phyloP scores from a whole-genome alignment of 2,329 filamentous ascomycete genomes.

The Escovopsis weberi region DNA sequence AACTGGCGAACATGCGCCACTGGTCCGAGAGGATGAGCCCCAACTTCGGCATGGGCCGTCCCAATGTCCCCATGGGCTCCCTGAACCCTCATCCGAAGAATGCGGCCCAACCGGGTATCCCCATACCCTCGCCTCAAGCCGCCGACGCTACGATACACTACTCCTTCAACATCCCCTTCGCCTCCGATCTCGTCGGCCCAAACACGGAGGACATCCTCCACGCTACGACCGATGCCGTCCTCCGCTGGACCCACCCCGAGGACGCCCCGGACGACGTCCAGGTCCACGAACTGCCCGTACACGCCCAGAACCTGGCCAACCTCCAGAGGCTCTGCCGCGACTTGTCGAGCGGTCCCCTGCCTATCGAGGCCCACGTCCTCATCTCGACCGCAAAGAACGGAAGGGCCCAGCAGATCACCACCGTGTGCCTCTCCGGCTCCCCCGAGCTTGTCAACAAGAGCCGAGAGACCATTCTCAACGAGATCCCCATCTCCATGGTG shows the following conservation, averaged over 20 bases:
- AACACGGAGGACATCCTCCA: slow-evolving; percentile 92
- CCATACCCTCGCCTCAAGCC: slow-evolving; percentile 52
- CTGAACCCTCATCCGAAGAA: slow-evolving; percentile 45
- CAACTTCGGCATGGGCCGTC: slow-evolving; percentile 50
- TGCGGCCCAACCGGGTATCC: slow-evolving; percentile 34
- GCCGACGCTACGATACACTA: slow-evolving; percentile 73
- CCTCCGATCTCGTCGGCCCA: slow-evolving; percentile 80
- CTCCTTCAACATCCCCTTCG: slow-evolving; percentile 94
- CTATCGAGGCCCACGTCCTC: slow-evolving; percentile 72
- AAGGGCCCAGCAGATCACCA: slow-evolving; percentile 58
- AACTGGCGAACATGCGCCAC: slow-evolving; percentile 57
- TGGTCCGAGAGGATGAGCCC: slow-evolving; percentile 57
- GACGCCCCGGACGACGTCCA: slow-evolving; percentile 73
- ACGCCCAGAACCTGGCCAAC: slow-evolving; percentile 70
- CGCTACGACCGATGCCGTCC: slow-evolving; percentile 72
- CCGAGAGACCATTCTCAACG: slow-evolving; percentile 76
- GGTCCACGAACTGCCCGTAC: slow-evolving; percentile 81
- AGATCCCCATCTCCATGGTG: slow-evolving; percentile 87
- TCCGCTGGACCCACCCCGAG: slow-evolving; percentile 87
- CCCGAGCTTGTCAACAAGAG: slow-evolving; percentile 81
- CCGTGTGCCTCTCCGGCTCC: slow-evolving; percentile 80
- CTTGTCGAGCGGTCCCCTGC: slow-evolving; percentile 54
- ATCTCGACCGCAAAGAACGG: slow-evolving; percentile 64
- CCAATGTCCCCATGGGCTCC: slow-evolving; percentile 39
- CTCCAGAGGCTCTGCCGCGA: slow-evolving; percentile 69